Evolutionary conservation across 495 filamentous ascomycete genomes (phyloP).

Genomic region (Podospora pseudocomata): DNA sequence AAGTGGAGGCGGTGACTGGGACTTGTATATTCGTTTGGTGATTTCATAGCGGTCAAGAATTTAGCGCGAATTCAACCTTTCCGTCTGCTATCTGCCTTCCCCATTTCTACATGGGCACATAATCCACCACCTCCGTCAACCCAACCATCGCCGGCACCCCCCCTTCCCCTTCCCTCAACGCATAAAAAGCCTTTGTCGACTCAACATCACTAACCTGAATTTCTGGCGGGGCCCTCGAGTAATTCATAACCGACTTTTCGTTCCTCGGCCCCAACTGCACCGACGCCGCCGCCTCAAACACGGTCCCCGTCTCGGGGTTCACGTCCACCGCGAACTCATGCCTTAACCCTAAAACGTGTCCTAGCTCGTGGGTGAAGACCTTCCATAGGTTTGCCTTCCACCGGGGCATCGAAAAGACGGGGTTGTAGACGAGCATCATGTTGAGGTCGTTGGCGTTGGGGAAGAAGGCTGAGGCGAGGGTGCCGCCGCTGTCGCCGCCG

Average conservation of each 20-base stretch:
- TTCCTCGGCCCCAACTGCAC: slow-evolving; percentile 2
- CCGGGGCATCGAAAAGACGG: neutral
- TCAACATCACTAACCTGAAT: slow-evolving; percentile 1
- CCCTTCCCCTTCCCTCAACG: neutral
- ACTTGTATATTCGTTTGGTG: too few relatives aligned
- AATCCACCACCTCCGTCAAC: slow-evolving; percentile 1
- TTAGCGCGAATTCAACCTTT: too few relatives aligned
- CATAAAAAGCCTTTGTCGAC: neutral
- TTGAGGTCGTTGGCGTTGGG: neutral
- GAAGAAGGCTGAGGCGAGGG: neutral
- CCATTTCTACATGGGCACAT: neutral
- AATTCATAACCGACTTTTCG: neutral
- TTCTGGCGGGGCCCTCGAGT: neutral
- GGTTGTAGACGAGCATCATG: neutral
- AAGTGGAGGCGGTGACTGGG: neutral
- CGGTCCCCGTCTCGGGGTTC: neutral
- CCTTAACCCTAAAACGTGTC: neutral
- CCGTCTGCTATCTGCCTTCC: too few relatives aligned
- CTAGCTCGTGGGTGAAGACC: slow-evolving; percentile 2
- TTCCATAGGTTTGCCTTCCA: slow-evolving; percentile 2
- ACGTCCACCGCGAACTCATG: neutral
- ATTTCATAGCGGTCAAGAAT: too few relatives aligned
- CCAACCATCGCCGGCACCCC: neutral
- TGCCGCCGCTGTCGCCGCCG: neutral
- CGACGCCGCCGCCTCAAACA: neutral